Evolutionary conservation across 2,329 filamentous ascomycete species (phyloP), one percentile per base, ranked within the genome.

Genomic region (Aspergillus japonicus): DNA sequence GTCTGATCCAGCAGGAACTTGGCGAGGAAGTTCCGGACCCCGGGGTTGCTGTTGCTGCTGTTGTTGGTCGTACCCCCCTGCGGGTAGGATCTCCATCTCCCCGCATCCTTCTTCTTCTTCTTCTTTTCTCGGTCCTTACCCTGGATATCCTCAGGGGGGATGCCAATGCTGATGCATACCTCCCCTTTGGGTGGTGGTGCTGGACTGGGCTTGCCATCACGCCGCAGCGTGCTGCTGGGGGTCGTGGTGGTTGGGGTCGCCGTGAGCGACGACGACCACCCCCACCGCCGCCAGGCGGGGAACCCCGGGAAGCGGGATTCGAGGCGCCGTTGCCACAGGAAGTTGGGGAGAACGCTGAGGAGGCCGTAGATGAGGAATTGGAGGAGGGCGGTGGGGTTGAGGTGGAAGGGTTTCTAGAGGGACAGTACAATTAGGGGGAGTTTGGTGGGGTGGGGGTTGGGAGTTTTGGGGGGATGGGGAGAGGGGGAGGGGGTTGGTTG

Each of bases 321-420:
- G 55, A 96, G 82, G 71, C 84, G 90, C 47, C 86, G 83, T 81
- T 96, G 92, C 92, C 92, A 96, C 68, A 91, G 72, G 71, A 92
- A 91, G 77, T 97, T 97, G 49, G 90, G 90, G 2, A 92, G 92
- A 47, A 88, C 89, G 74, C 83, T 88, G 60, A 96, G 71, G 35
- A 90, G 71, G 64, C 88, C 85, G 79, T 89, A 96, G 56, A 91
- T 70, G 54, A 90, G 78, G 75, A 96, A 96, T 72, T 92, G 90
- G 66, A 92, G 78, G 48, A 96, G 81, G 4, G 89, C 86, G 5
- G 83, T 77, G 76, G 83, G 82, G 75, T 92, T 85, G 67, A 96
- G 79, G 24, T 79, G 74, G 55, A 90, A 82, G 33, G 85, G 76
- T 55, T 76, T 79, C 87, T 64, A 48, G 42, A 29, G 39, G 39